These are phyloP conservation scores for Anacardium occidentale DNA, from an alignment of 345 rosid species.

Conservation along the genomic window DNA sequence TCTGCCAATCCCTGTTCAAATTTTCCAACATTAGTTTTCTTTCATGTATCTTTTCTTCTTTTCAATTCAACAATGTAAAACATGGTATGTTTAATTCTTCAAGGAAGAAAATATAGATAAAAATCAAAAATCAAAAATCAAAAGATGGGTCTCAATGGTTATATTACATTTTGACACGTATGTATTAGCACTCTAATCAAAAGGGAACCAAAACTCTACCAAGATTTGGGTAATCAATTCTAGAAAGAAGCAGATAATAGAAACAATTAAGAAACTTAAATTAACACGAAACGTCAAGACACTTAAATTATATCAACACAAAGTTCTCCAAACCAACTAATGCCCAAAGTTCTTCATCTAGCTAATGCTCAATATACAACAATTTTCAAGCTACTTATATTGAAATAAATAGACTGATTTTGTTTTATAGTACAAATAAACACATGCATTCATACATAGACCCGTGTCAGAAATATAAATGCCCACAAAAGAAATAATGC, in stretches of 20 bases:
- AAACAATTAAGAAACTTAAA: neutral
- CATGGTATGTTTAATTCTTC: neutral
- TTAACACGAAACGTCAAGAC: neutral
- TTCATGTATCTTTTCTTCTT: neutral
- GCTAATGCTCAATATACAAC: neutral
- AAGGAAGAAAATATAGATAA: neutral
- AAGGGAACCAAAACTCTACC: neutral
- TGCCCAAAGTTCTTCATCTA: neutral
- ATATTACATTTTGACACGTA: neutral
- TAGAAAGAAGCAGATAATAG: neutral
- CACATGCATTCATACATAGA: neutral
- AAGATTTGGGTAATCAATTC: neutral
- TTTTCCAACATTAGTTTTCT: neutral
- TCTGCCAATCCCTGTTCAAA: conserved; percentile 82
- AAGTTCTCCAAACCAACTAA: conserved; percentile 1
- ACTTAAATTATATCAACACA: neutral
- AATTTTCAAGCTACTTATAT: neutral
- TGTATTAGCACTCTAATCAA: neutral
- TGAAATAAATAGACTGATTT: neutral
- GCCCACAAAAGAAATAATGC: neutral
- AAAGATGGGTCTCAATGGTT: neutral
- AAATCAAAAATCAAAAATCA: neutral
- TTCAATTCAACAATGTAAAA: neutral
- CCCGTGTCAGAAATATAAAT: too few species aligned
- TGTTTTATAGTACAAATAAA: neutral